Evolutionary conservation across 106 monocot species (phyloP).

Genomic region (Dioscorea dumetorum): DNA sequence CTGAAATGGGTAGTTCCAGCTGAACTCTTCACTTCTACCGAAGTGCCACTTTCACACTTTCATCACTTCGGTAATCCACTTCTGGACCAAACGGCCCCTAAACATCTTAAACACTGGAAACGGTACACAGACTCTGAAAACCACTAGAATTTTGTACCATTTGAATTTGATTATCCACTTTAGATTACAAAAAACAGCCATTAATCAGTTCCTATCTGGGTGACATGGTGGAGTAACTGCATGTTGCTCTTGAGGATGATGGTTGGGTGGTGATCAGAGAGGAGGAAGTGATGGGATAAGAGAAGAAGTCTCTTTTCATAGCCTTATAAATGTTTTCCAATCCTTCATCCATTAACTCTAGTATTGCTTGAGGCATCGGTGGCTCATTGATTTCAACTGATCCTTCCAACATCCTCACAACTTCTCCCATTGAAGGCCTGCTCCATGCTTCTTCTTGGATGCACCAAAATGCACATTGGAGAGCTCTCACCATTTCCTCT

Average conservation of each 20-base stretch:
- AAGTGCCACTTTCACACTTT: too few relatives aligned
- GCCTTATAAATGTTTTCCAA: constrained; percentile 24
- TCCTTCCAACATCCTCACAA: constrained; percentile 61
- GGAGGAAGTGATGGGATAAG: constrained; percentile 3
- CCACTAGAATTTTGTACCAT: too few relatives aligned
- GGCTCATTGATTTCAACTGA: constrained; percentile 32
- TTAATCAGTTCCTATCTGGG: constrained; percentile 11
- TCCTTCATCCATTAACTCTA: constrained; percentile 36
- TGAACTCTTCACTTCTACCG: too few relatives aligned
- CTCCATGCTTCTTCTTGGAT: constrained; percentile 48
- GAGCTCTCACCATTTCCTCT: constrained; percentile 21
- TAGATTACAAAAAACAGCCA: too few relatives aligned
- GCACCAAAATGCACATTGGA: constrained; percentile 50
- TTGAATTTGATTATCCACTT: too few relatives aligned
- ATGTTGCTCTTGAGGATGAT: constrained; percentile 19
- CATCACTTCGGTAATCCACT: too few relatives aligned
- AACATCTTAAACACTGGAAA: too few relatives aligned
- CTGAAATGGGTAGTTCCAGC: too few relatives aligned
- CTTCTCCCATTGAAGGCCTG: constrained; percentile 54
- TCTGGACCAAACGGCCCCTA: too few relatives aligned
- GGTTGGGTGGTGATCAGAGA: constrained; percentile 15
- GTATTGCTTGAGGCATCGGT: constrained; percentile 43
- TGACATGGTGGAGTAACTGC: constrained; percentile 37
- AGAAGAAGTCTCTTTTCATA: constrained; percentile 15
- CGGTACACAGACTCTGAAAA: too few relatives aligned